Conservation (phyloP, 768 basidiomycete genomes). For the Podaxis pistillaris region DNA sequence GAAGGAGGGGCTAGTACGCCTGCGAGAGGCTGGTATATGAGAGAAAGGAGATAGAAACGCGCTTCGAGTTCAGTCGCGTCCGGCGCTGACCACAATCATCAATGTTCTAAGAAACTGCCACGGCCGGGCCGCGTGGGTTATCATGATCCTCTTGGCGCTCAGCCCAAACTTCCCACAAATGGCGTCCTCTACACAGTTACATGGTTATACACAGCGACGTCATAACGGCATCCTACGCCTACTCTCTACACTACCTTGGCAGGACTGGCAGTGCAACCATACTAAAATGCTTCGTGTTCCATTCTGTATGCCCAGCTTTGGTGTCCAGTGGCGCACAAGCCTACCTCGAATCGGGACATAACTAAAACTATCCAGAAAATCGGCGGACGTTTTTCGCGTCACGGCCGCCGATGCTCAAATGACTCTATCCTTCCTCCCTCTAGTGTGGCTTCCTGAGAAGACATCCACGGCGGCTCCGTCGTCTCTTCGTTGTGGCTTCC, state of each 20-base stretch:
- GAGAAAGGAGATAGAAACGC: conserved; percentile 19
- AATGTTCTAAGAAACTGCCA: conserved; percentile 16
- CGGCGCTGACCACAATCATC: conserved; percentile 41
- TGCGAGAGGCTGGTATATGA: conserved; percentile 11
- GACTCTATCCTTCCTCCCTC: neutral
- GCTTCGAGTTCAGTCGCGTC: conserved; percentile 40
- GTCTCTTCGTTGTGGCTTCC: neutral
- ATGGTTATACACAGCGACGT: neutral
- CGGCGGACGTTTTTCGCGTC: neutral
- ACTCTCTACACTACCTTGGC: neutral
- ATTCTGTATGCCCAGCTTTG: neutral
- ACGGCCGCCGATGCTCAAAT: neutral
- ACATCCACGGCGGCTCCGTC: neutral
- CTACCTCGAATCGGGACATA: neutral
- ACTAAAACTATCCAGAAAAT: neutral
- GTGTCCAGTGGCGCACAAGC: neutral
- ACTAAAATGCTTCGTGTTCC: neutral
- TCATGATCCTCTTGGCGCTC: conserved; percentile 2
- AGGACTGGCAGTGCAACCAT: neutral
- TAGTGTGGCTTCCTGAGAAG: neutral
- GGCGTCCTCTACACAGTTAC: conserved; percentile 8
- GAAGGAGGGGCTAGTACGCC: conserved; percentile 8
- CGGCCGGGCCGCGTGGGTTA: conserved; percentile 14
- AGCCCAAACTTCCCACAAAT: conserved; percentile 21
- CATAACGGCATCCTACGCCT: neutral